A percentile compares a stretch with the other conserved stretches of the same genome.
Conservation (phyloP, 805 yeast genomes). For the Teunomyces lycoperdinae region DNA sequence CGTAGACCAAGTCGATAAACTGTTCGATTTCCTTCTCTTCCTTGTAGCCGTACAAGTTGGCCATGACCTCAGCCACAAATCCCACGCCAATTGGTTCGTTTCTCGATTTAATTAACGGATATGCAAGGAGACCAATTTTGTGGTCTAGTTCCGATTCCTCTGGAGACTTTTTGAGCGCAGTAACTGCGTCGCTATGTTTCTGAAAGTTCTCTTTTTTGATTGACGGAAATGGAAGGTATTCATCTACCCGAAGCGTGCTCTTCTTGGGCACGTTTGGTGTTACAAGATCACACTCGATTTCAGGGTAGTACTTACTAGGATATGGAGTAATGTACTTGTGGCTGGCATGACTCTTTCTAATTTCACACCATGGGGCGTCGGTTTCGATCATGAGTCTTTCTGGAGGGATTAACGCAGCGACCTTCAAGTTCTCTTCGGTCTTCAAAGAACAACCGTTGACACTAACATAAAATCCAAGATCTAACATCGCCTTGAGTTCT, state of each 20-base stretch:
- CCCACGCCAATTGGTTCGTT: conserved; percentile 92
- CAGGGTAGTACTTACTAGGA: conserved; percentile 58
- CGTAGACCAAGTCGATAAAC: conserved; percentile 35
- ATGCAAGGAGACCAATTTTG: conserved; percentile 23
- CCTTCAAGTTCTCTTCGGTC: conserved; percentile 67
- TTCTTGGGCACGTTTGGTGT: conserved; percentile 8
- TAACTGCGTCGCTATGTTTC: conserved; percentile 24
- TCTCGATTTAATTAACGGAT: conserved; percentile 70
- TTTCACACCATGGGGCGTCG: conserved; percentile 99
- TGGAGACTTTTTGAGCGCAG: conserved; percentile 6
- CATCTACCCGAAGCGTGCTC: conserved; percentile 38
- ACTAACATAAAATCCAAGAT: conserved; percentile 67
- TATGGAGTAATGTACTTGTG: conserved; percentile 52
- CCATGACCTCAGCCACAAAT: conserved; percentile 61
- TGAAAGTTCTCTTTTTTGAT: conserved; percentile 62
- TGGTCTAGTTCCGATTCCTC: conserved; percentile 10
- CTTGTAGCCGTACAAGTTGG: conserved; percentile 27
- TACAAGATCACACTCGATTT: conserved; percentile 7
- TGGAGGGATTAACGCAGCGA: conserved; percentile 65
- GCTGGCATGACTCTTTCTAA: conserved; percentile 78
- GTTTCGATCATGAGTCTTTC: conserved; percentile 79
- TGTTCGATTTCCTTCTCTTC: conserved; percentile 26
- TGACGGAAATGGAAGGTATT: conserved; percentile 57
- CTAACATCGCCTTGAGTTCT: conserved; percentile 59
- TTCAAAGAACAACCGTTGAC: conserved; percentile 92